These are phyloP conservation scores for Leccinum olivaceopallidum DNA, from an alignment of 768 basidiomycete species.

Conservation along the genomic window DNA sequence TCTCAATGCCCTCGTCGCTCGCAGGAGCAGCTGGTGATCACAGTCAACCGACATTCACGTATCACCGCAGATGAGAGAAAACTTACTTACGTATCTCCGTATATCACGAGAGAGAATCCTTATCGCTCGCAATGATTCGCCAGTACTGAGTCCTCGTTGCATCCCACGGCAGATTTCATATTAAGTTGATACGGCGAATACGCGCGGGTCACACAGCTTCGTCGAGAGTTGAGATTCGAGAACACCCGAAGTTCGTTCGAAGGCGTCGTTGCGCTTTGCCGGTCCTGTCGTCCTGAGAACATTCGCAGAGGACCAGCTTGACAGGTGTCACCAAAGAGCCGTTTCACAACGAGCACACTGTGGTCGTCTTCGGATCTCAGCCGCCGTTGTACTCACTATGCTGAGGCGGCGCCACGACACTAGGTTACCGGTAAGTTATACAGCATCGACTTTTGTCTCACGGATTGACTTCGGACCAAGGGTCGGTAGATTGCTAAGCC, in stretches of 20 bases:
- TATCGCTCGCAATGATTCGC: slow-evolving; percentile 10
- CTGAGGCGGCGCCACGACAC: background rate
- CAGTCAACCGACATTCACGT: background rate
- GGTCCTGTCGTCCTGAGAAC: slow-evolving; percentile 5
- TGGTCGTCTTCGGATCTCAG: background rate
- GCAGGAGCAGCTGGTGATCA: background rate
- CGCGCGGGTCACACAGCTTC: background rate
- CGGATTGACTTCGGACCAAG: background rate
- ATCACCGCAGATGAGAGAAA: background rate
- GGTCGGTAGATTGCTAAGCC: background rate
- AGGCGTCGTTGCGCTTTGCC: background rate
- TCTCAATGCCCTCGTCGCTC: background rate
- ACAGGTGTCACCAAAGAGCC: slow-evolving; percentile 4
- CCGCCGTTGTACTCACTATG: background rate
- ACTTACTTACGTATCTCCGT: slow-evolving; percentile 15
- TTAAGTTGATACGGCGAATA: background rate
- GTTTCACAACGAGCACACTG: slow-evolving; percentile 7
- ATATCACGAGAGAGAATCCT: slow-evolving; percentile 14
- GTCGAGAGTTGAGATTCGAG: background rate
- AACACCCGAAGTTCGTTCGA: slow-evolving; percentile 5
- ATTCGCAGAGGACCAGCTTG: slow-evolving; percentile 1
- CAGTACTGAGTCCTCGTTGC: background rate
- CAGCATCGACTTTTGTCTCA: slow-evolving; percentile 1
- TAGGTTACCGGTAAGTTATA: background rate
- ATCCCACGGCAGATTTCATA: background rate